Evolutionary conservation across 2,329 filamentous ascomycete species (phyloP), one percentile per base, ranked within the genome.

Genomic region (Emergomyces africanus): DNA sequence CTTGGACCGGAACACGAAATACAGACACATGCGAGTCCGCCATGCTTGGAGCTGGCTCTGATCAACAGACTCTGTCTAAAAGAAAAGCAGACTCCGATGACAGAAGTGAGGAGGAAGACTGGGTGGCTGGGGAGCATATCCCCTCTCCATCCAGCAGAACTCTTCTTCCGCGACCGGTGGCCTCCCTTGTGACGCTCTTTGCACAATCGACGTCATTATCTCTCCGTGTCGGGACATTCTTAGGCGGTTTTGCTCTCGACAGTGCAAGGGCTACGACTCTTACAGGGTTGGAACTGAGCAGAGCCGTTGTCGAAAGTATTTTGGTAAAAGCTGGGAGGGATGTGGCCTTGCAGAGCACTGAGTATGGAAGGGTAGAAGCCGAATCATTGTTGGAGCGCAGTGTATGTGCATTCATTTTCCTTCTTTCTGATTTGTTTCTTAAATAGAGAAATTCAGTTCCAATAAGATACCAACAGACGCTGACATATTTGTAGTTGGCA

Each of bases 151-250:
- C 61, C 25, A 51, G 50, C 54, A 59, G 46, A 20, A 76, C 76
- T 15, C 68, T 78, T 5, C 70, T 78, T 3, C 75, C 76, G 35
- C 67, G 69, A 28, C 72, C 74, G 41, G 68, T 77, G 30, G 76
- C 76, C 12, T 75, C 75, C 5, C 61, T 75, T 18, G 70, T 78
- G n/a, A 76, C 74, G 15, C 64, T 75, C 39, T 62, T 76, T 57
- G 71, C 76, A 62, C 71, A 78, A 62, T 73, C 75, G 5, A 76
- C 74, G 6, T 77, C 76, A 0, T 68, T 78, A 39, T 73, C 71
- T 25, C 66, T 78, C 50, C 70, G 74, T n/a, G 61, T 76, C 14
- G 74, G 75, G 5, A 73, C 73, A 2, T 76, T 73, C 58, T 67
- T 77, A 39, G 74, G 75, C 6, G 72, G 73, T 10, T 70, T 72